Base-by-base conservation (phyloP, 2,329 filamentous ascomycete genomes). In the Aspergillus spinulosporus region DNA sequence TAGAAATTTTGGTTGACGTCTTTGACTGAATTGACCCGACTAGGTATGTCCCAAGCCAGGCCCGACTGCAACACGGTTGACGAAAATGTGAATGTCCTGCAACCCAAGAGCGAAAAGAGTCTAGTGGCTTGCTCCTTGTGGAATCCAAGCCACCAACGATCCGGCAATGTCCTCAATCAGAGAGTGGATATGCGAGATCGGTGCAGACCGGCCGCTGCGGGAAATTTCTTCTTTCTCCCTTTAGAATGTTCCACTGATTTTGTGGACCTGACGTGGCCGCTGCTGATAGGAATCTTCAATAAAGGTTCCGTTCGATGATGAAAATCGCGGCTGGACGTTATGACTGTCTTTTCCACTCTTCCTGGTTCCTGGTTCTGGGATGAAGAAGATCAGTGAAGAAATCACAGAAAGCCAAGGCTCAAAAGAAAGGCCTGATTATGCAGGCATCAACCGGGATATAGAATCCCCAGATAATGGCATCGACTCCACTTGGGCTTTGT, bases 361-460 rank as follows among this genome's bases (percentile, higher is more conserved):
- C n/a, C 21, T 21, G 26, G 11, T 45, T 14, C 43, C 28, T 45
- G 43, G 12, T 21, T 37, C 32, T 28, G 40, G n/a, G 21, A 37
- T 39, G 5, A 7, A n/a, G 37, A 54, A 29, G 52, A 42, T 21
- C 21, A 44, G 32, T 37, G 52, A 31, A 36, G 21, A 14, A 26
- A 21, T 29, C 14, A 31, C 11, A 32, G 29, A 39, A 54, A 29
- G 52, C 52, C 52, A 54, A 54, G 52, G 31, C 52, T 31, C 5
- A 12, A 5, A n/a, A 42, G 21, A 21, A 1, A 2, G 48, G 52
- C 52, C 52, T 49, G 31, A 44, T 39, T 45, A 31, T 31, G 2
- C 46, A 39, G 52, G 52, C 52, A 54, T 8, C 34, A 42, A 32
- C 5, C 26, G 34, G 12, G 21, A 21, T 21, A 42, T 36, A 44